Conservation (phyloP, 2,329 filamentous ascomycete species). For the Onygenales sp. region DNA sequence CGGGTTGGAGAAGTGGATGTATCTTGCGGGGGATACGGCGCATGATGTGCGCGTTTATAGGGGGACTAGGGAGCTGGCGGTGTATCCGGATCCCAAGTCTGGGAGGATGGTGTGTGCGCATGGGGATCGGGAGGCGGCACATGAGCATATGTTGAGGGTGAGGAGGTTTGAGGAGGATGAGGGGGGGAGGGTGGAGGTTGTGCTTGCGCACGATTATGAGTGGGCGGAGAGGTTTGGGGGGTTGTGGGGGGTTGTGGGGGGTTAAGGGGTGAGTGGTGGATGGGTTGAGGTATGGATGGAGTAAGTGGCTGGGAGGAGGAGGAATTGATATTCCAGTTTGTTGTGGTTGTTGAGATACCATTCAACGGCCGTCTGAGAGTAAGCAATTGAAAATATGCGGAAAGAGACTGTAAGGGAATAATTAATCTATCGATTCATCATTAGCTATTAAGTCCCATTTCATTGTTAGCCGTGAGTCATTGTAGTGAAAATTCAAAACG, state of each 20-base stretch:
- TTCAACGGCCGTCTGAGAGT: too few species aligned
- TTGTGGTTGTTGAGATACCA: too few species aligned
- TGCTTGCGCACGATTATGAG: slow-evolving; percentile 4
- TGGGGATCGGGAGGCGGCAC: slow-evolving; percentile 4
- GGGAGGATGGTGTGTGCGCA: slow-evolving; percentile 1
- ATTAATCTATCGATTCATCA: too few species aligned
- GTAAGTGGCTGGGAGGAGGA: neutral
- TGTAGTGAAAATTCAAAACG: too few species aligned
- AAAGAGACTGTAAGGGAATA: too few species aligned
- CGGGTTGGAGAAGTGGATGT: slow-evolving; percentile 2
- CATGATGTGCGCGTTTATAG: slow-evolving; percentile 5
- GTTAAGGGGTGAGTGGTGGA: too few species aligned
- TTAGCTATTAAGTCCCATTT: too few species aligned
- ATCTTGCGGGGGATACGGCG: slow-evolving; percentile 4
- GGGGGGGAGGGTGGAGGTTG: slow-evolving; percentile 2
- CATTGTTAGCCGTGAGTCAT: too few species aligned
- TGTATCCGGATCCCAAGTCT: slow-evolving; percentile 3
- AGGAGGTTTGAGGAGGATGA: slow-evolving; percentile 1
- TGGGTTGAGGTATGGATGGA: neutral
- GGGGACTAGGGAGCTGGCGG: slow-evolving; percentile 1
- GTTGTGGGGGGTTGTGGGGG: neutral
- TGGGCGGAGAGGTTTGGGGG: slow-evolving; percentile 1
- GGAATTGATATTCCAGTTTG: neutral
- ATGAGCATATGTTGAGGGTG: slow-evolving; percentile 1
- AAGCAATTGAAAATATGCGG: too few species aligned